Conservation (phyloP, 2,329 filamentous ascomycete species). For the Hypoxylon sp. region DNA sequence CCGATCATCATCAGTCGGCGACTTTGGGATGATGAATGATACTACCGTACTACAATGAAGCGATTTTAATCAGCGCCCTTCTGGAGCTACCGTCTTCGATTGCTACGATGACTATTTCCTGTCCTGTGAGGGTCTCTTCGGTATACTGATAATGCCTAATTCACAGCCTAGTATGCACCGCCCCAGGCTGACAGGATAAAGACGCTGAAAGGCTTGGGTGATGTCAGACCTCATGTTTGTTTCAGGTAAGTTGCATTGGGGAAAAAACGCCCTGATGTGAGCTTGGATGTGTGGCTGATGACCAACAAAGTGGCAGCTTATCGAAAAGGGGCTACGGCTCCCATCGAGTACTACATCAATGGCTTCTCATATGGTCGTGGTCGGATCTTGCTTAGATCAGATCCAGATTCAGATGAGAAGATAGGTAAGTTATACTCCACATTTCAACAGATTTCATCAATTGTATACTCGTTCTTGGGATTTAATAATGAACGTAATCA, state of each 20-base stretch:
- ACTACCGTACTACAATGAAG: neutral
- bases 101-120: neutral
- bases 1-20: conserved; percentile 80
- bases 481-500: neutral
- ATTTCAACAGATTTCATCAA: no score
- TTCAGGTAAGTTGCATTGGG: no score
- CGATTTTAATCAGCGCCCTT: neutral
- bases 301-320: neutral
- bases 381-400: neutral
- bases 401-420: neutral
- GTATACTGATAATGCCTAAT: neutral
- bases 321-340: neutral
- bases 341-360: neutral
- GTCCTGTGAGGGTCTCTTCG: neutral
- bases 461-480: no score
- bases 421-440: no score
- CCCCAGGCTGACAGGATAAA: neutral
- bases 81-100: neutral
- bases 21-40: conserved; percentile 58
- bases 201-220: neutral
- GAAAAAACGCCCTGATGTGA: neutral
- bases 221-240: neutral
- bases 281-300: neutral
- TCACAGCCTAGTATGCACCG: neutral
- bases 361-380: neutral